Base-by-base conservation (phyloP, 805 yeast species). In the Wickerhamomyces xylosicus region DNA sequence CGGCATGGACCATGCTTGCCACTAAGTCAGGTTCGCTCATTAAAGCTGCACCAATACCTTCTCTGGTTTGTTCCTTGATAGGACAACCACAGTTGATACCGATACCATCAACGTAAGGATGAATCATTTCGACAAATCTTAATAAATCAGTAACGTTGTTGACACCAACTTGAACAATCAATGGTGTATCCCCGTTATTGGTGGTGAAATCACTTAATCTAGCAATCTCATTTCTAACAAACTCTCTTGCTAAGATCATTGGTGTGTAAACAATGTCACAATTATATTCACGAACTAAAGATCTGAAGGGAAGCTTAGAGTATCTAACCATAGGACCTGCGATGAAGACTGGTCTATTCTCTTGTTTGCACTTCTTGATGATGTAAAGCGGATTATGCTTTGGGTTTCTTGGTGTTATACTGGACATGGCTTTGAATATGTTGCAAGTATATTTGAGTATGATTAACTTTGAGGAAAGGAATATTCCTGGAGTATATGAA, bases 31-130 rank as follows among this genome's bases (percentile, higher is more conserved):
- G 83, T 45, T 84, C 79, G 20, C 79, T 67, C 85, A 92, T 89
- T 41, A 92, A 67, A 0, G 97, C 97, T 2, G 97, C 96, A 4
- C 98, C 98, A 14, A 92, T 89, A 19, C 97, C 98, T 57, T 87
- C 96, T 34, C 95, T 69, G 13, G 85, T 84, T 58, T 92, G 97
- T 47, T 90, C 97, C 45, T 80, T 82, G 37, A 92, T 87, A 1
- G 98, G 98, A 62, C 98, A 92, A 0, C 98, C 98, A 60, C 97
- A 92, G 64, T 92, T 92, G 41, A 92, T 69, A 0, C 97, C 97
- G 33, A 92, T 77, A 0, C 94, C 98, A 60, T 90, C 97, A 35
- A 85, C 89, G 54, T 76, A 85, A 0, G 95, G 95, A 41, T 74
- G 74, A n/a, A 89, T 76, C 87, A 92, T 78, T 38, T 83, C 86